phyloP scores from a whole-genome alignment of 2,329 filamentous ascomycete genomes.

The Exophiala bonariae region DNA sequence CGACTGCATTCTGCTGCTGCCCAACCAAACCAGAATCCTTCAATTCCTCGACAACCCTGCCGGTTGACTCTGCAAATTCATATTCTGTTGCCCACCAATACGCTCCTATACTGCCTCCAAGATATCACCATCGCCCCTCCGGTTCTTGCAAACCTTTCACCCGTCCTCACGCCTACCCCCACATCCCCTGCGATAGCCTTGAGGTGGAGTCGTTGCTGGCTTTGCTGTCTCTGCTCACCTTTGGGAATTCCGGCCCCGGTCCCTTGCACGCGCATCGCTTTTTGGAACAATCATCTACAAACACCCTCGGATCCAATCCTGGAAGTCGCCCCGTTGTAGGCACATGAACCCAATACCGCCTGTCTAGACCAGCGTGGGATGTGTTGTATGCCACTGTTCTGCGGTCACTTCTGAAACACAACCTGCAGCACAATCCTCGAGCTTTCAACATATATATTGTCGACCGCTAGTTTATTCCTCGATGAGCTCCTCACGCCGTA shows the following conservation, averaged over 20 bases:
- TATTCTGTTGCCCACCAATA: neutral
- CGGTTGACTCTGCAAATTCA: neutral
- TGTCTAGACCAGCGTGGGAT: neutral
- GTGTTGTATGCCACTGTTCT: neutral
- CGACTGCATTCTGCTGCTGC: too few relatives aligned
- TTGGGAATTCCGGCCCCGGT: slow-evolving; percentile 13
- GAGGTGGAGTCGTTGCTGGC: slow-evolving; percentile 12
- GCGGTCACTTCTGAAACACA: slow-evolving; percentile 19
- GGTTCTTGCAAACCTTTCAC: slow-evolving; percentile 11
- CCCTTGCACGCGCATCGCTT: slow-evolving; percentile 10
- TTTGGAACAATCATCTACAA: neutral
- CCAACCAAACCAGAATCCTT: neutral
- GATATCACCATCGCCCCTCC: slow-evolving; percentile 10
- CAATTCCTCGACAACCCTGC: neutral
- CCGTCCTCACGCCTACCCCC: slow-evolving; percentile 7
- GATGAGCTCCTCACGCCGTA: slow-evolving; percentile 28
- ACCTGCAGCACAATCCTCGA: slow-evolving; percentile 18
- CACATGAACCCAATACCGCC: too few relatives aligned
- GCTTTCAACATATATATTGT: slow-evolving; percentile 8
- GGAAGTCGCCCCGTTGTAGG: too few relatives aligned
- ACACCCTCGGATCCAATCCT: slow-evolving; percentile 12
- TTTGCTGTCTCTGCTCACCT: slow-evolving; percentile 1
- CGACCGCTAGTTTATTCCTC: slow-evolving; percentile 7
- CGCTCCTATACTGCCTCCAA: neutral
- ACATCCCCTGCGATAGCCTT: slow-evolving; percentile 15